A percentile compares a stretch with the other conserved stretches of the same genome.
Evolutionary conservation across 2,329 filamentous ascomycete genomes (phyloP).

Genomic region (Pyricularia pennisetigena): DNA sequence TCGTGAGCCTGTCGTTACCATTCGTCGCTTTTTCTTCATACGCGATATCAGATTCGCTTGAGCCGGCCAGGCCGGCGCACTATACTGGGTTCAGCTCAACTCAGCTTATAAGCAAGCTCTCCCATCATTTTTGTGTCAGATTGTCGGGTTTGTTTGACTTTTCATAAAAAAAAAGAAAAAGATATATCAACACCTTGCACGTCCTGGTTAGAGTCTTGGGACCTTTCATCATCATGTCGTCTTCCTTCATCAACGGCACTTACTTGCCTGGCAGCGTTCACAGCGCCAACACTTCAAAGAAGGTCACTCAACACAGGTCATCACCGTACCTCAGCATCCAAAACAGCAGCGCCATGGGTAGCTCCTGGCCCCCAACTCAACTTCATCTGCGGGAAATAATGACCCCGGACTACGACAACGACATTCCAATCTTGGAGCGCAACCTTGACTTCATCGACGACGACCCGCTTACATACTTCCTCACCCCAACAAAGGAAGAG

Average conservation of each 20-base stretch:
- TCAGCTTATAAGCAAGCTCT: background rate
- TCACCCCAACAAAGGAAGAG: conserved; percentile 36
- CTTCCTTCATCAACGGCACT: conserved; percentile 2
- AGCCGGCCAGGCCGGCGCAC: conserved; percentile 20
- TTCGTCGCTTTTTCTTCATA: conserved; percentile 2
- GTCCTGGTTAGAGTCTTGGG: background rate
- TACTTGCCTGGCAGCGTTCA: conserved; percentile 3
- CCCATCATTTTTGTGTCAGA: background rate
- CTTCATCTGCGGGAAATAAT: conserved; percentile 32
- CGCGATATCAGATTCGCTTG: conserved; percentile 8
- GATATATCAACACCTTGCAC: background rate
- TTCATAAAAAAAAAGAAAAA: background rate
- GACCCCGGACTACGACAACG: conserved; percentile 28
- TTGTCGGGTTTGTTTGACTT: background rate
- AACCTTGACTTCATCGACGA: conserved; percentile 33
- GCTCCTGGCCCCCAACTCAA: conserved; percentile 42
- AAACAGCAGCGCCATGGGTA: background rate
- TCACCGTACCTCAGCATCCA: conserved; percentile 2
- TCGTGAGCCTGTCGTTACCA: background rate
- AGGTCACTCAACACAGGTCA: background rate
- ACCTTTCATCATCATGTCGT: background rate
- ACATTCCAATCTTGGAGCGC: conserved; percentile 17
- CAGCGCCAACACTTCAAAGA: background rate
- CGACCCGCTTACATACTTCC: conserved; percentile 46
- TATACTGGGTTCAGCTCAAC: background rate